Base-by-base conservation (phyloP, 1,139 yeast species). In the Lodderomyces theae region DNA sequence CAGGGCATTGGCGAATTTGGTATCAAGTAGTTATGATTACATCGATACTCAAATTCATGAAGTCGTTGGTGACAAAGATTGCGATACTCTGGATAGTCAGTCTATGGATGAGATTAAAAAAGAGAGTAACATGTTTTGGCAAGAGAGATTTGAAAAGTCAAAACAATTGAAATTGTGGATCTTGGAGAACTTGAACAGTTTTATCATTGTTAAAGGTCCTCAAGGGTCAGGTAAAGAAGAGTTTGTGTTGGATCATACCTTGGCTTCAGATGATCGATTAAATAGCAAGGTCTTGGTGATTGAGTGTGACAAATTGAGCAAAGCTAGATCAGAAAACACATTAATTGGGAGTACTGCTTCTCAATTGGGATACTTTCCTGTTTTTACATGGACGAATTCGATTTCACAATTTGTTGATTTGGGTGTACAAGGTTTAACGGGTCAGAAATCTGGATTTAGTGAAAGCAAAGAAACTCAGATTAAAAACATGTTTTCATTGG, bases 191-290 rank as follows among this genome's bases (percentile, higher is more conserved):
- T 79, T 79, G n/a, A 66, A 64, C 44, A 87, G 97, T 2, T 92
- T 89, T 57, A 88, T 90, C 28, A 79, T 92, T 3, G 83, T 92
- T 2, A 80, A 83, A 49, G 98, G 98, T 3, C 98, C 98, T 2
- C 77, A 88, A 50, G 98, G 98, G 5, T 81, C 95, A 18, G 98
- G 98, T 12, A 92, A 92, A 53, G 78, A 81, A 47, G 94, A 84
- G 45, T 69, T 92, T 47, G 89, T 92, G 3, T 68, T 82, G 57
- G 82, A 82, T 39, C 80, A 83, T 54, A 82, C 86, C 1, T 67
- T 88, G 37, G 65, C 69, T 34, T 77, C 66, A 25, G 73, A 69
- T 45, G 58, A 58, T 2, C 48, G 51, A 4, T 52, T 66, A 28
- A 71, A 82, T 31, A 64, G 69, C 15, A 81, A 82, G 49, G 75